Evolutionary conservation across 1,284 basidiomycete genomes (phyloP).

Genomic region (Hypsizygus ulmarius): DNA sequence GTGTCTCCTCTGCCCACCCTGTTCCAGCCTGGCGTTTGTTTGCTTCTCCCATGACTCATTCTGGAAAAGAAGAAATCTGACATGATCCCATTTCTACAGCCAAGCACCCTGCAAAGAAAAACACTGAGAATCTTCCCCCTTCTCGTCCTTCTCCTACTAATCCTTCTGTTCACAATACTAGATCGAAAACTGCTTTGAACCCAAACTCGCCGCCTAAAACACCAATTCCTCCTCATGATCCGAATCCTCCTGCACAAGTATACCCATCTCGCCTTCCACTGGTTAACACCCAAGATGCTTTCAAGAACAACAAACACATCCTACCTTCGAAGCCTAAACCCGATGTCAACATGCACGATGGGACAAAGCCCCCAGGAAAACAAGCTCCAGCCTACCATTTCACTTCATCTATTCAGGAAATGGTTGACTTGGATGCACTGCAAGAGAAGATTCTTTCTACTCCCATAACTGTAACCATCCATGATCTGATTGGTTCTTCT

Average conservation of each 20-base stretch:
- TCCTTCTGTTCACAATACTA: too few species aligned
- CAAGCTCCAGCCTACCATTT: not conserved
- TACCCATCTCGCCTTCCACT: not conserved
- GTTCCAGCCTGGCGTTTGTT: not conserved
- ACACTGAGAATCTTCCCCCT: too few species aligned
- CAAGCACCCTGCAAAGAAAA: not conserved
- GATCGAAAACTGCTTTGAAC: too few species aligned
- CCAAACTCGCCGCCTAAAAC: not conserved
- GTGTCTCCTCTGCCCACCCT: not conserved
- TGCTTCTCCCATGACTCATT: not conserved
- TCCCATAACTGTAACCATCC: not conserved
- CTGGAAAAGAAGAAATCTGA: not conserved
- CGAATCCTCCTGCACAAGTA: not conserved
- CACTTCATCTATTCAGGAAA: slow-evolving; percentile 6
- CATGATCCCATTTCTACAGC: not conserved
- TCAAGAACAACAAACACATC: too few species aligned
- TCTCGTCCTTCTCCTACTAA: too few species aligned
- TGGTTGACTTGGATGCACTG: not conserved
- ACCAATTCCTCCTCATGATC: not conserved
- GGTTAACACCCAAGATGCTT: not conserved
- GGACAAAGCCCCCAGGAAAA: not conserved
- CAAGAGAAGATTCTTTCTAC: slow-evolving; percentile 4
- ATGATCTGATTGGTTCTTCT: not conserved
- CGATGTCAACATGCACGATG: not conserved
- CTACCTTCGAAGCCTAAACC: not conserved